Evolutionary conservation across 768 basidiomycete species (phyloP), one percentile per base, ranked within the genome.

Genomic region (Thelephora aurantiotincta): DNA sequence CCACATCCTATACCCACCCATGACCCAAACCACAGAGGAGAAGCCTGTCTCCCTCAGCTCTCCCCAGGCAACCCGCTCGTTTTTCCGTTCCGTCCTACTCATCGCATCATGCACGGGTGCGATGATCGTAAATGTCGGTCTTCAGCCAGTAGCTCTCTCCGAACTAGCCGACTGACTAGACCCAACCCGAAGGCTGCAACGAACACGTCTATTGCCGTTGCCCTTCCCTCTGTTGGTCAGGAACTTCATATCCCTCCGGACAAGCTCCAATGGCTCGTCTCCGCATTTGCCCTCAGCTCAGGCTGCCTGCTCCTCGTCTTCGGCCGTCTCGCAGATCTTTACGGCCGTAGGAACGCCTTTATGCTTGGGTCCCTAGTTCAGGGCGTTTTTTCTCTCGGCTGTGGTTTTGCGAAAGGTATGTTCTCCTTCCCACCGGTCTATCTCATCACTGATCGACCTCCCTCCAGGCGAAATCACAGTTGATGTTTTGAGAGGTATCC

Each of bases 251-350:
- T 82, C 3, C 57, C 63, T 20, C 68, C 79, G 45, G 61, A 68
- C 30, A 63, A 73, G 26, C 64, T 85, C 1, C 77, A 84, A 47
- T 86, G 83, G 83, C 63, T 82, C 14, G 54, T 73, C 6, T 78
- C 78, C 19, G 81, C 79, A 0, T 86, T 79, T 55, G 64, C 82
- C 0, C 60, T 86, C 48, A 81, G 75, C 55, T 79, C 78, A 11
- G 85, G 81, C 6, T 91, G 88, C 55, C 66, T 90, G 11, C 71
- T 90, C 2, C 68, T 91, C 9, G 71, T 87, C 11, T 78, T 76
- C 22, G 89, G 89, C 0, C 70, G 86, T n/a, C 60, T 91, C 1
- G 85, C 87, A 1, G 89, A 91, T 58, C 63, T 86, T 2, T 78
- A 82, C 52, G 88, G 90, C 1, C 72, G 86, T 30, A 88, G 83